phyloP scores from a whole-genome alignment of 495 filamentous ascomycete species.

The Hyphodiscus hymeniophilus region DNA sequence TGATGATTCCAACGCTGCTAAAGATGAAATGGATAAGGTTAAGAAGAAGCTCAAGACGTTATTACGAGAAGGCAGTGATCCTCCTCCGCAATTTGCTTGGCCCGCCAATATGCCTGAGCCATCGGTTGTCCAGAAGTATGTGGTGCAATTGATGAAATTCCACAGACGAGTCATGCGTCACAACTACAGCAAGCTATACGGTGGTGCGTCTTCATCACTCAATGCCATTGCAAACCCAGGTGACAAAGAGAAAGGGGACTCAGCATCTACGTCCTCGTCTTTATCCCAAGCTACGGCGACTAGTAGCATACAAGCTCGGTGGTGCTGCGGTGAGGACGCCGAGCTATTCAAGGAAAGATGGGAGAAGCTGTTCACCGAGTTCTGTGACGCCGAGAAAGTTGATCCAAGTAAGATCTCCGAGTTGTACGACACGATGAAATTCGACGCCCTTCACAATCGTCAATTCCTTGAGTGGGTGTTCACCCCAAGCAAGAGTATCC shows the following conservation, averaged over 20 bases:
- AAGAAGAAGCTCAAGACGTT: constrained; percentile 97
- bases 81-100: constrained; percentile 94
- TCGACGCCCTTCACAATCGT: constrained; percentile 93
- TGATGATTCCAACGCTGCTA: constrained; percentile 97
- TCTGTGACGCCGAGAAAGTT: constrained; percentile 93
- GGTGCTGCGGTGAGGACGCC: constrained; percentile 95
- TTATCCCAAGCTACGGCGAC: constrained; percentile 51
- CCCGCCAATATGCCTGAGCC: constrained; percentile 93
- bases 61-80: constrained; percentile 75
- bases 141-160: constrained; percentile 95
- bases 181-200: constrained; percentile 74
- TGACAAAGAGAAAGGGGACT: constrained; percentile 31
- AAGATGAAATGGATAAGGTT: constrained; percentile 99
- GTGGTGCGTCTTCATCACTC: constrained; percentile 50
- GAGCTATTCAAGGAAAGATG: constrained; percentile 92
- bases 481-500: constrained; percentile 64
- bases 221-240: constrained; percentile 40
- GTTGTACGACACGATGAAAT: constrained; percentile 98
- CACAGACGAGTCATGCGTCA: constrained; percentile 89
- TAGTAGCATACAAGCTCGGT: constrained; percentile 71
- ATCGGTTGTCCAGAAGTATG: constrained; percentile 78
- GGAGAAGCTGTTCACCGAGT: constrained; percentile 97
- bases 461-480: constrained; percentile 98
- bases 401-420: constrained; percentile 98
- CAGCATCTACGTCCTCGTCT: constrained; percentile 34